phyloP scores from a whole-genome alignment of 2,329 filamentous ascomycete genomes.

The Fonsecaea nubica region DNA sequence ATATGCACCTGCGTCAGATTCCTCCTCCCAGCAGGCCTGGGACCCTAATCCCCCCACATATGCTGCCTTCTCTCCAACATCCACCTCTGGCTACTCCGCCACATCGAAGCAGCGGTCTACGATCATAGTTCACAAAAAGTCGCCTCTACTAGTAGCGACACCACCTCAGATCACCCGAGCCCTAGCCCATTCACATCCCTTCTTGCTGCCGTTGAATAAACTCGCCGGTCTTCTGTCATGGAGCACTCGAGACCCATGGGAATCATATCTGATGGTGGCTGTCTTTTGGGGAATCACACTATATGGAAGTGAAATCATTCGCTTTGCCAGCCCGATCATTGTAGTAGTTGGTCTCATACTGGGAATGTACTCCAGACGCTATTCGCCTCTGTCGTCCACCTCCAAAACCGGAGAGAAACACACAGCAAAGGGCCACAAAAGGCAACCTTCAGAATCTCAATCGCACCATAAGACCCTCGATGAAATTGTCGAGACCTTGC shows the following conservation, averaged over 20 bases:
- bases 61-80: conserved; percentile 87
- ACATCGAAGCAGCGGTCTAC: conserved; percentile 81
- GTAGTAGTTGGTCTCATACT: conserved; percentile 79
- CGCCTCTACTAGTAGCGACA: conserved; percentile 87
- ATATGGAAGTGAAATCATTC: conserved; percentile 83
- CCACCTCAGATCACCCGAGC: conserved; percentile 94
- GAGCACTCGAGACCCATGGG: conserved; percentile 93
- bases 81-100: conserved; percentile 71
- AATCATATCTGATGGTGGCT: conserved; percentile 88
- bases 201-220: conserved; percentile 86
- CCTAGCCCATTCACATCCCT: conserved; percentile 93
- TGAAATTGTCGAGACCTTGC: conserved; percentile 93
- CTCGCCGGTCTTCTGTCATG: conserved; percentile 86
- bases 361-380: conserved; percentile 90
- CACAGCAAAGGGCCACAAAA: conserved; percentile 51
- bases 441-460: conserved; percentile 62
- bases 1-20: conserved; percentile 48
- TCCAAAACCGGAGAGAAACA: conserved; percentile 73
- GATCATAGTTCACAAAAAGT: conserved; percentile 96
- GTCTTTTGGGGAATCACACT: conserved; percentile 84
- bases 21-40: conserved; percentile 44
- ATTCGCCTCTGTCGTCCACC: conserved; percentile 87
- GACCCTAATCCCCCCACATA: conserved; percentile 72
- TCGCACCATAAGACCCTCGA: conserved; percentile 90
- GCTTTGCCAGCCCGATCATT: conserved; percentile 81